These are phyloP conservation scores for Pelargonium exstipulatum DNA, from an alignment of 441 rosid species.

Conservation along the genomic window DNA sequence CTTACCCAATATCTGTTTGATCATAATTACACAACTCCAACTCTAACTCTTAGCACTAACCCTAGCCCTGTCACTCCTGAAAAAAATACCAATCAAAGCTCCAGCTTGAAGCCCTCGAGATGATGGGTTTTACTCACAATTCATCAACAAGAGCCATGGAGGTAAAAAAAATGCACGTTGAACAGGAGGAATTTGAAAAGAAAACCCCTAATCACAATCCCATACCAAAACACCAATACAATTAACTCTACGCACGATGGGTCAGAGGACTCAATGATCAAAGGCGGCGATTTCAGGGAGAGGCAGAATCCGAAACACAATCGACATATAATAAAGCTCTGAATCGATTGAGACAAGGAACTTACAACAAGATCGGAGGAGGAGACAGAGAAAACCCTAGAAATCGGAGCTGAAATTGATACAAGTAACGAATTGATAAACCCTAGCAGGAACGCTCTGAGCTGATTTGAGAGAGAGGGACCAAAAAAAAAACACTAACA, in stretches of 20 bases:
- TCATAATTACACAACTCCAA: conserved; percentile 46
- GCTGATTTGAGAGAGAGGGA: conserved; percentile 7
- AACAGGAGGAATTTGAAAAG: background rate
- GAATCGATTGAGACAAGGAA: conserved; percentile 18
- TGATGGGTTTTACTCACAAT: conserved; percentile 19
- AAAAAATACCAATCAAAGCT: conserved; percentile 23
- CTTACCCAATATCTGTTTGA: conserved; percentile 78
- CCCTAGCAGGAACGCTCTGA: conserved; percentile 10
- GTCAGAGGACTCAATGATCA: background rate
- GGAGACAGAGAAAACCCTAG: conserved; percentile 7
- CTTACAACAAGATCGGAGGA: conserved; percentile 21
- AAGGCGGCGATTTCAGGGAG: background rate
- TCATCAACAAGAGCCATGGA: conserved; percentile 22
- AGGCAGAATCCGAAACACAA: background rate
- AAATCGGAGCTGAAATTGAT: conserved; percentile 15
- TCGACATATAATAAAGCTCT: background rate
- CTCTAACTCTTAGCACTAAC: conserved; percentile 24
- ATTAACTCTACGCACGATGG: background rate
- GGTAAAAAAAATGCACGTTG: conserved; percentile 9
- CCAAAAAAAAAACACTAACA: background rate
- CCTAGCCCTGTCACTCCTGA: conserved; percentile 16
- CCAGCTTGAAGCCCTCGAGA: conserved; percentile 26
- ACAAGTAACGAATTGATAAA: conserved; percentile 19
- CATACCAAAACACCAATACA: conserved; percentile 5
- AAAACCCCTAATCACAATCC: conserved; percentile 21